Evolutionary conservation across 306 rosid genomes (phyloP).

Genomic region (Lathyrus oleraceus): DNA sequence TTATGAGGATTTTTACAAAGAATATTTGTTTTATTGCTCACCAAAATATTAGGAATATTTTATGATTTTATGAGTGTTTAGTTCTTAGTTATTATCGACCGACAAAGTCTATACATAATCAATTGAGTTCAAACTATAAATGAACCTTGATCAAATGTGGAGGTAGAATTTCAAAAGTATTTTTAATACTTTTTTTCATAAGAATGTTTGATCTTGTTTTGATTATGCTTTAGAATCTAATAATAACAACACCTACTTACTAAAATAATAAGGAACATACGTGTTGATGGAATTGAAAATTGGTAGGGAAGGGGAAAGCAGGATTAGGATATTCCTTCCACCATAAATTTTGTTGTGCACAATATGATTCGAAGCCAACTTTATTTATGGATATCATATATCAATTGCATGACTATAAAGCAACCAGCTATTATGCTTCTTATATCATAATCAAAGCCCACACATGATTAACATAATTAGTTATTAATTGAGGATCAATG

Average conservation of each 20-base stretch:
- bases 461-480: constrained; percentile 28
- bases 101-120: not conserved
- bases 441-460: constrained; percentile 41
- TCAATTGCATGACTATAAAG: constrained; percentile 42
- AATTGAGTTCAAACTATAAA: not conserved
- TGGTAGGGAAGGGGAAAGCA: constrained; percentile 37
- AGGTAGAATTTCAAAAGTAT: not conserved
- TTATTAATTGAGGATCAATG: constrained; percentile 20
- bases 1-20: too few relatives aligned
- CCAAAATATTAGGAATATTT: too few relatives aligned
- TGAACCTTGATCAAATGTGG: not conserved
- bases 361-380: constrained; percentile 35
- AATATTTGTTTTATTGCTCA: too few relatives aligned
- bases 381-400: constrained; percentile 37
- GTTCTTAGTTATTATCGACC: not conserved
- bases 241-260: constrained; percentile 26
- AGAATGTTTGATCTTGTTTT: not conserved
- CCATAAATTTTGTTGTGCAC: constrained; percentile 38
- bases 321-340: constrained; percentile 52
- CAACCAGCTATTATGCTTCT: constrained; percentile 29
- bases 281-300: constrained; percentile 33
- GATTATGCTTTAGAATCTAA: constrained; percentile 42
- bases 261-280: constrained; percentile 32
- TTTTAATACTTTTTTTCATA: not conserved
- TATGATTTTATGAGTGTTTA: not conserved